phyloP scores from a whole-genome alignment of 371 early-diverging fungal species.

The Mucor piriformis region DNA sequence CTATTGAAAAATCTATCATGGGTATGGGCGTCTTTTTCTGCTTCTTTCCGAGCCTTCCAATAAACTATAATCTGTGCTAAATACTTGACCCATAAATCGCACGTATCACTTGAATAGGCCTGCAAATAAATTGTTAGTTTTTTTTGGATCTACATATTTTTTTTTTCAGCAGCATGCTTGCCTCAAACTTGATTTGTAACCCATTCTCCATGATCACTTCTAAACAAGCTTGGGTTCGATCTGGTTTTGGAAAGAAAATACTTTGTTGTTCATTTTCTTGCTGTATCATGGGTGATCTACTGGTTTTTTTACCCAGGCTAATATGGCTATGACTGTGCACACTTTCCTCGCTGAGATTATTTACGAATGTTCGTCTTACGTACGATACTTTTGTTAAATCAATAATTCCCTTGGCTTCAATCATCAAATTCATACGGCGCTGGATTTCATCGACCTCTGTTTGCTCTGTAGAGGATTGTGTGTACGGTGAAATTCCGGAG shows the following conservation, averaged over 20 bases:
- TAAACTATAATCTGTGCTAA: conserved; percentile 50
- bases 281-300: not conserved
- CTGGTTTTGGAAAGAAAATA: conserved; percentile 12
- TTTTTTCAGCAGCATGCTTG: not conserved
- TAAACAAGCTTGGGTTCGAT: conserved; percentile 27
- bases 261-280: not conserved
- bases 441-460: conserved; percentile 29
- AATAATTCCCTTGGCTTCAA: conserved; percentile 51
- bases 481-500: conserved; percentile 21
- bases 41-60: conserved; percentile 54
- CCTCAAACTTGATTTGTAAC: conserved; percentile 35
- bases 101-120: conserved; percentile 49
- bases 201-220: conserved; percentile 51
- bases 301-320: not conserved
- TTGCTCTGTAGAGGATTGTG: not conserved
- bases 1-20: conserved; percentile 22
- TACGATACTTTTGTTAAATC: conserved; percentile 54
- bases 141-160: too few species aligned
- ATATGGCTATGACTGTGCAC: not conserved
- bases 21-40: conserved; percentile 43
- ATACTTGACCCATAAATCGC: conserved; percentile 56
- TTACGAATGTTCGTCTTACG: conserved; percentile 31
- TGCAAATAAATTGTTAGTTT: conserved; percentile 6
- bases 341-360: not conserved
- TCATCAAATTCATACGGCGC: conserved; percentile 52